phyloP scores from a whole-genome alignment of 2,329 filamentous ascomycete genomes.

The Phaeosphaeriaceae sp. region DNA sequence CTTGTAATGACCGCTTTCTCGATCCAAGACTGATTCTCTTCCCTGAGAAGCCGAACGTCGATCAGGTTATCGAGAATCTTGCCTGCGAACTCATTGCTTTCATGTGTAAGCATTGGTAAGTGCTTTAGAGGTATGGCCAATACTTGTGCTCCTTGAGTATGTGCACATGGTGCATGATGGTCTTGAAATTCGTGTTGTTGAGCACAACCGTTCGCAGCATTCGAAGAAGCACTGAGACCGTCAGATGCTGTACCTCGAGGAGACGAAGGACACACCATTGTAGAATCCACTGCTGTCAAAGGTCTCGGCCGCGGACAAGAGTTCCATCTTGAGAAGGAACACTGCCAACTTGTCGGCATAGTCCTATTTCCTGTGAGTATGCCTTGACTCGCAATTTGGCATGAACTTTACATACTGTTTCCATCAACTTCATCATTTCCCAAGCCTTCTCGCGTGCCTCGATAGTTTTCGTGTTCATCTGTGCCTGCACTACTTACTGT shows the following conservation, averaged over 20 bases:
- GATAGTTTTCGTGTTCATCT: slow-evolving; percentile 57
- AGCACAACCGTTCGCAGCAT: slow-evolving; percentile 68
- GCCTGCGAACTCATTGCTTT: slow-evolving; percentile 48
- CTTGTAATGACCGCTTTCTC: slow-evolving; percentile 74
- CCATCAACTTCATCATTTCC: slow-evolving; percentile 66
- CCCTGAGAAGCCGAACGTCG: slow-evolving; percentile 59
- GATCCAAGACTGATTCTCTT: slow-evolving; percentile 64
- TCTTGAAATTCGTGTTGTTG: slow-evolving; percentile 69
- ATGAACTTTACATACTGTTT: slow-evolving; percentile 48
- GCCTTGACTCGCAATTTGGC: background rate
- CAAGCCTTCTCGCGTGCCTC: slow-evolving; percentile 61
- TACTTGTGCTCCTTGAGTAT: slow-evolving; percentile 61
- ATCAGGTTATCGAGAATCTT: slow-evolving; percentile 70
- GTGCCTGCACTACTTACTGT: slow-evolving; percentile 57
- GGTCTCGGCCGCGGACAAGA: slow-evolving; percentile 59
- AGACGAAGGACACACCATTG: slow-evolving; percentile 39
- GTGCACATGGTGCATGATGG: slow-evolving; percentile 71
- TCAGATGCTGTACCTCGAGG: background rate
- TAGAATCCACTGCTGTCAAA: slow-evolving; percentile 51
- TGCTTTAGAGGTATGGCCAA: background rate
- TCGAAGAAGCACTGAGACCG: slow-evolving; percentile 59
- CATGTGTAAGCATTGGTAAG: slow-evolving; percentile 1
- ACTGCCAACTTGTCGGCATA: slow-evolving; percentile 71
- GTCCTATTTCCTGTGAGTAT: slow-evolving; percentile 44
- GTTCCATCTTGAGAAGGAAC: slow-evolving; percentile 71